phyloP scores from a whole-genome alignment of 345 rosid species.

The Ceriops decandra region DNA sequence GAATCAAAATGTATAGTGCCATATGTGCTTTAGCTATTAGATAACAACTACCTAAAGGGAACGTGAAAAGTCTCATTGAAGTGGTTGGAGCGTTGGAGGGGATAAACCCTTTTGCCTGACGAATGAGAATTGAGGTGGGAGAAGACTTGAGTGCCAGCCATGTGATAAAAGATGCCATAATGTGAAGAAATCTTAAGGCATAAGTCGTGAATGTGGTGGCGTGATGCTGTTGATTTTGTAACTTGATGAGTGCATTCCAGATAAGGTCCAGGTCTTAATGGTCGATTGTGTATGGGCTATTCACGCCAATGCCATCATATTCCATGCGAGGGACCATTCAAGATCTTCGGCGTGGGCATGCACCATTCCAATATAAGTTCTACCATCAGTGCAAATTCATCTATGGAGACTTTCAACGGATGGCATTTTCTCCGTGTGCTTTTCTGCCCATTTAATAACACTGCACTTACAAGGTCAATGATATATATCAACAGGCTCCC shows the following conservation, averaged over 20 bases:
- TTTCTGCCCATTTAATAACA: no score
- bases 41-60: neutral
- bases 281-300: no score
- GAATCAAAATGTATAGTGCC: neutral
- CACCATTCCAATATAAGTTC: no score
- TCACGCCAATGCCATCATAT: no score
- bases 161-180: conserved; percentile 13
- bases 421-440: no score
- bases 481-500: no score
- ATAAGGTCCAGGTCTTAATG: neutral
- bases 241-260: conserved; percentile 16
- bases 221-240: neutral
- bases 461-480: no score
- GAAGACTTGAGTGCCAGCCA: conserved; percentile 11
- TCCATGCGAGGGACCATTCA: no score
- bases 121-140: conserved; percentile 18
- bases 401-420: no score
- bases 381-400: no score
- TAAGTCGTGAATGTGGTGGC: neutral
- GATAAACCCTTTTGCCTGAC: conserved; percentile 33
- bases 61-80: conserved; percentile 10
- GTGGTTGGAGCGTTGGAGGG: conserved; percentile 2
- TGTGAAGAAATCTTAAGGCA: neutral
- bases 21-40: neutral
- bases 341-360: no score